phyloP scores from a whole-genome alignment of 305 asterid species.

The Salvia sclarea region DNA sequence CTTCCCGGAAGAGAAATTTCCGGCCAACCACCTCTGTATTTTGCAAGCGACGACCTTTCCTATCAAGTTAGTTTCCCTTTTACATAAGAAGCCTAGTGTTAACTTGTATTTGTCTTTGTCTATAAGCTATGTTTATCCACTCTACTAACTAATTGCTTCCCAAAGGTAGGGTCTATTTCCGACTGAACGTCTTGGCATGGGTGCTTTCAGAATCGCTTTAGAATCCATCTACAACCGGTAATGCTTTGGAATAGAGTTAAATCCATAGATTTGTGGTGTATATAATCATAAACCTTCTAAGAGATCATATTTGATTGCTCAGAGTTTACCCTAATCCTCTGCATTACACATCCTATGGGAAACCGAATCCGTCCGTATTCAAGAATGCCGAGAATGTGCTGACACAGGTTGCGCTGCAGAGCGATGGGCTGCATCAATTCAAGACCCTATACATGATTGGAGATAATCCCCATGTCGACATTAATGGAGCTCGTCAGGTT shows the following conservation, averaged over 20 bases:
- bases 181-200: constrained; percentile 93
- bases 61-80: constrained; percentile 66
- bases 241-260: constrained; percentile 13
- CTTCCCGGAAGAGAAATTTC: constrained; percentile 80
- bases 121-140: neutral
- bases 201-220: constrained; percentile 93
- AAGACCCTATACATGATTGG: constrained; percentile 86
- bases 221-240: constrained; percentile 88
- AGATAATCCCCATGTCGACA: constrained; percentile 84
- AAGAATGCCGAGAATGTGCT: constrained; percentile 70
- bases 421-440: constrained; percentile 36
- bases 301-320: constrained; percentile 32
- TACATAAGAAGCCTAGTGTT: constrained; percentile 17
- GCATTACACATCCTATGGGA: constrained; percentile 82
- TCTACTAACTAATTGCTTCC: constrained; percentile 39
- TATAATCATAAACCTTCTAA: constrained; percentile 15
- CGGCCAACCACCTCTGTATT: constrained; percentile 77
- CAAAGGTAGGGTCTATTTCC: constrained; percentile 76
- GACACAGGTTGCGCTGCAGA: constrained; percentile 42
- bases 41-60: constrained; percentile 87
- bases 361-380: constrained; percentile 77
- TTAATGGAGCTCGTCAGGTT: constrained; percentile 85
- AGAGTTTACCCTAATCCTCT: constrained; percentile 59
- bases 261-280: neutral
- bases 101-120: constrained; percentile 22